Conservation (phyloP, 2,329 filamentous ascomycete species). For the Ceratocystis colombiana region DNA sequence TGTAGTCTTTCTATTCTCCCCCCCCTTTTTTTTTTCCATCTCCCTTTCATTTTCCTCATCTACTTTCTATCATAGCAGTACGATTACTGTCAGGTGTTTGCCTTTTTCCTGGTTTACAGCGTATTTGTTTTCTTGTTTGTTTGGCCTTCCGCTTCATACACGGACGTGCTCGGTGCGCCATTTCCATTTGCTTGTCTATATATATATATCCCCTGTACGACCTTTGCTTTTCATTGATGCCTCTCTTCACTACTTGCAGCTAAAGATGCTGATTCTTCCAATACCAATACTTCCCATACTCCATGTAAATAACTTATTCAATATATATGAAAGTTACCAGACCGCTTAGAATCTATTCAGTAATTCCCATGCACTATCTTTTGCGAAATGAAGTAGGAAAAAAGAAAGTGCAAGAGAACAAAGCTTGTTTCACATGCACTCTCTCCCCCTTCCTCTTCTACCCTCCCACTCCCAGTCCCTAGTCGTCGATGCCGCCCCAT, state of each 20-base stretch:
- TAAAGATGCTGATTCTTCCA: not conserved
- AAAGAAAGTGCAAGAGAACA: not conserved
- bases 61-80: not conserved
- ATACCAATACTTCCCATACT: not conserved
- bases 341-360: not conserved
- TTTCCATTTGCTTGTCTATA: slow-evolving; percentile 8
- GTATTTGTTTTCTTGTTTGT: slow-evolving; percentile 5
- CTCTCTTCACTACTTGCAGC: not conserved
- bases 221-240: not conserved
- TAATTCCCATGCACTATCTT: too few species aligned
- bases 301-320: not conserved
- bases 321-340: not conserved
- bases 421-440: not conserved
- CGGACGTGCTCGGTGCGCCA: not conserved
- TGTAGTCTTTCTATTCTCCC: not conserved
- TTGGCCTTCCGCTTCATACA: not conserved
- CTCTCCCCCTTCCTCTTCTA: not conserved
- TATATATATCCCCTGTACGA: slow-evolving; percentile 8
- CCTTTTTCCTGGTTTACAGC: not conserved
- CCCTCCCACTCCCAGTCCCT: not conserved
- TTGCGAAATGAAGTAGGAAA: too few species aligned
- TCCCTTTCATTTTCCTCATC: not conserved
- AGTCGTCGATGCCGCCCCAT: slow-evolving; percentile 43
- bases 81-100: not conserved
- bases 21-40: not conserved